Evolutionary conservation across 768 basidiomycete species (phyloP).

Genomic region (Solioccasus polychromus): DNA sequence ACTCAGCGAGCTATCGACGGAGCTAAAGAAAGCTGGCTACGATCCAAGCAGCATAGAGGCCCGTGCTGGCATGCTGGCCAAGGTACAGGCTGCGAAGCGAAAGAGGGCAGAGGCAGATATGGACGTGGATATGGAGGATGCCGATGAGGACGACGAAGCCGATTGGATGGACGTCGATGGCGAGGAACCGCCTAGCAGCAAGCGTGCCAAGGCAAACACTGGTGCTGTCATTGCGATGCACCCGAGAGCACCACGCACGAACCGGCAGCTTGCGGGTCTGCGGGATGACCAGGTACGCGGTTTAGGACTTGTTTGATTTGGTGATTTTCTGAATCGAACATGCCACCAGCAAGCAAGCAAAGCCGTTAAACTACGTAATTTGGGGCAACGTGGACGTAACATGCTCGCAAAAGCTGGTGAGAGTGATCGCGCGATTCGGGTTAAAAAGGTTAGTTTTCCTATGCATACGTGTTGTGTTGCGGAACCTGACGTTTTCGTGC

Average conservation of each 20-base stretch:
- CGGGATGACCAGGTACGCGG: slow-evolving; percentile 60
- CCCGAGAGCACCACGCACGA: slow-evolving; percentile 59
- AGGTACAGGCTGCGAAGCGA: slow-evolving; percentile 65
- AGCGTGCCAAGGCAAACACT: slow-evolving; percentile 60
- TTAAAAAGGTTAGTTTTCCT: slow-evolving; percentile 76
- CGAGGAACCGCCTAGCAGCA: slow-evolving; percentile 49
- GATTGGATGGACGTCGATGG: slow-evolving; percentile 54
- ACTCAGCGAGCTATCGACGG: slow-evolving; percentile 71
- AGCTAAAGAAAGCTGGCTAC: slow-evolving; percentile 83
- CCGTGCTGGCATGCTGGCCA: slow-evolving; percentile 81
- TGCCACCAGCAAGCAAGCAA: slow-evolving; percentile 68
- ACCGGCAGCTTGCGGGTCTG: slow-evolving; percentile 78
- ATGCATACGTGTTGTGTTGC: background rate
- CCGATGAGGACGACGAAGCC: slow-evolving; percentile 32
- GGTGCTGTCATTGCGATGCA: slow-evolving; percentile 51
- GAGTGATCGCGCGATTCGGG: slow-evolving; percentile 75
- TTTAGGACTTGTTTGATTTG: background rate
- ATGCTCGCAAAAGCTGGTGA: slow-evolving; percentile 90
- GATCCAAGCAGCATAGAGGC: slow-evolving; percentile 87
- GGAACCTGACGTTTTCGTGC: slow-evolving; percentile 8
- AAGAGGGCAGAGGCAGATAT: slow-evolving; percentile 49
- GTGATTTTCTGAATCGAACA: background rate
- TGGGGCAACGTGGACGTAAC: slow-evolving; percentile 85
- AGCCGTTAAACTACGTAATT: slow-evolving; percentile 78
- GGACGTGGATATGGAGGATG: slow-evolving; percentile 61